These are phyloP conservation scores for Dryadomyces quercivorus DNA, from an alignment of 2,329 filamentous ascomycete species.

Conservation along the genomic window DNA sequence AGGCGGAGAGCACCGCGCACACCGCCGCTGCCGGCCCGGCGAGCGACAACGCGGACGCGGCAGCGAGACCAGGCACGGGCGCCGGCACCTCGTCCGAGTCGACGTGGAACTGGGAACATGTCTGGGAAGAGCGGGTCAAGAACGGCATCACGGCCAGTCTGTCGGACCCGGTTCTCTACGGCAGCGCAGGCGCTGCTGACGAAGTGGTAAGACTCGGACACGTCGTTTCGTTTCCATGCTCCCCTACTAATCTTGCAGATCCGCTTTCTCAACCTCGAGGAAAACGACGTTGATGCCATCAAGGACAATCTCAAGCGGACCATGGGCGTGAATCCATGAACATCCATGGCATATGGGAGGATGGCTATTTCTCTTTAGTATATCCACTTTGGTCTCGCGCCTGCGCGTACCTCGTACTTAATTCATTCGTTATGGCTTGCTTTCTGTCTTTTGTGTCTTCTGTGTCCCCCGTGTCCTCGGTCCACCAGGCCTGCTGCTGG, in stretches of 20 bases:
- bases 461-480: background rate
- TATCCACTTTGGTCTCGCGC: no score
- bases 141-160: constrained; percentile 66
- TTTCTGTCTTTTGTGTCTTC: background rate
- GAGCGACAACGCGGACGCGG: background rate
- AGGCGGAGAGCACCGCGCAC: background rate
- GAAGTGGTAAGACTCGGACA: constrained; percentile 64
- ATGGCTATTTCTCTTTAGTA: background rate
- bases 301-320: constrained; percentile 47
- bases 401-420: background rate
- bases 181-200: constrained; percentile 46
- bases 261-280: constrained; percentile 53
- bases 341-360: background rate
- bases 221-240: no score
- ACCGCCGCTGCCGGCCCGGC: no score
- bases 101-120: constrained; percentile 92
- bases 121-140: constrained; percentile 84
- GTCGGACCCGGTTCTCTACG: constrained; percentile 70
- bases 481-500: constrained; percentile 31
- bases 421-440: background rate
- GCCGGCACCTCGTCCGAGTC: background rate
- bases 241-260: constrained; percentile 45
- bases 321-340: constrained; percentile 18
- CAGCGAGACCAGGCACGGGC: background rate
- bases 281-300: constrained; percentile 42